Conservation (phyloP, 1,284 basidiomycete genomes). For the Cryptococcus jaspeensis region DNA sequence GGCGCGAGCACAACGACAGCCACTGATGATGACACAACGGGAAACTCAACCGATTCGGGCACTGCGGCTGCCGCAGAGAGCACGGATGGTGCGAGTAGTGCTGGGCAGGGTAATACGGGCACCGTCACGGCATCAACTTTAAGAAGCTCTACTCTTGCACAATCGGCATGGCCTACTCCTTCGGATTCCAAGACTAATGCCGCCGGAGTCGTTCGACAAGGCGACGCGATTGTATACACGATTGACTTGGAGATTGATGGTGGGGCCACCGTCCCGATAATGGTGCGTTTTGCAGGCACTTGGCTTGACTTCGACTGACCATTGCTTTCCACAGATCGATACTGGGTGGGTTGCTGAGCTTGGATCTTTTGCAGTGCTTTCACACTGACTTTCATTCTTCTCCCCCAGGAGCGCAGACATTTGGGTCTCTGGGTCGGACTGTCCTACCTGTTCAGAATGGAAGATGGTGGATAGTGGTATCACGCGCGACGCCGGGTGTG, state of each 20-base stretch:
- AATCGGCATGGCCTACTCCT: background rate
- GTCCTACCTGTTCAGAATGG: constrained; percentile 4
- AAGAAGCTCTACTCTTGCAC: background rate
- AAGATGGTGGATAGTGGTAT: constrained; percentile 9
- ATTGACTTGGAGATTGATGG: constrained; percentile 8
- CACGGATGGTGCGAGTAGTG: no score
- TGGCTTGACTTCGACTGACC: no score
- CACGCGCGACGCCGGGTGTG: background rate
- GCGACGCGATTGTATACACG: constrained; percentile 10
- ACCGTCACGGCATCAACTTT: background rate
- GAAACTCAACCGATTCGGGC: no score
- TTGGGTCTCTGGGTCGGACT: constrained; percentile 11
- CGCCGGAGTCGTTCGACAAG: constrained; percentile 1
- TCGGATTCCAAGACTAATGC: background rate
- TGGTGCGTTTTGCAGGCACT: constrained; percentile 8
- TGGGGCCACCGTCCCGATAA: constrained; percentile 3
- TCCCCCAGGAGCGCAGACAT: constrained; percentile 11
- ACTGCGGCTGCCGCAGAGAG: no score
- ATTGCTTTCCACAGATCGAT: constrained; percentile 2
- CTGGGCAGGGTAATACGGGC: no score
- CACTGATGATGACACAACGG: no score
- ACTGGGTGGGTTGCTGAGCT: constrained; percentile 7
- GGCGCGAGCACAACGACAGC: no score
- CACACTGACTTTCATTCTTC: no score
- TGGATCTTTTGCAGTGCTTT: no score